Evolutionary conservation across 2,329 filamentous ascomycete species (phyloP).

Genomic region (Monosporascus sp.): DNA sequence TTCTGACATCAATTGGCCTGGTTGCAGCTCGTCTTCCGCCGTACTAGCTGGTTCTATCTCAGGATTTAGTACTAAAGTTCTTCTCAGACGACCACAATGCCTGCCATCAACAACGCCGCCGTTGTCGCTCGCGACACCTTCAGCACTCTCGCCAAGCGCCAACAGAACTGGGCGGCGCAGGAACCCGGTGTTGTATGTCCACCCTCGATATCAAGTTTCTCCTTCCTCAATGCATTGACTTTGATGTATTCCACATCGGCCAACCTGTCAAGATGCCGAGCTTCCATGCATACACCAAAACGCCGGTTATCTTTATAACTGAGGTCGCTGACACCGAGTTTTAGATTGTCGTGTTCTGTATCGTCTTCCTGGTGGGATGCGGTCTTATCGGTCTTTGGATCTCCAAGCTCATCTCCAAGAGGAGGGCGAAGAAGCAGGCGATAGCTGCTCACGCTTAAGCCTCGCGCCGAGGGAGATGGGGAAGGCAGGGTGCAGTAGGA

Average conservation of each 20-base stretch:
- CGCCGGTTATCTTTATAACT: not conserved
- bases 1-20: slow-evolving; percentile 7
- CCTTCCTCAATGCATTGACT: not conserved
- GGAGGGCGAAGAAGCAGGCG: slow-evolving; percentile 23
- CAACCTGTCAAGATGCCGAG: too few species aligned
- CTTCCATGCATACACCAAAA: too few species aligned
- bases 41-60: not conserved
- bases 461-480: slow-evolving; percentile 4
- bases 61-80: slow-evolving; percentile 7
- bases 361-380: slow-evolving; percentile 27
- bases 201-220: not conserved
- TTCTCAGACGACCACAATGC: slow-evolving; percentile 22
- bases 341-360: slow-evolving; percentile 14
- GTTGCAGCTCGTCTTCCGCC: not conserved
- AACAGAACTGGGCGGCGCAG: slow-evolving; percentile 24
- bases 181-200: slow-evolving; percentile 2
- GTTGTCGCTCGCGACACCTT: slow-evolving; percentile 28
- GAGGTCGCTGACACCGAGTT: not conserved
- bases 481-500: slow-evolving; percentile 5
- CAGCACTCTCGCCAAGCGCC: slow-evolving; percentile 23
- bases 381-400: slow-evolving; percentile 26
- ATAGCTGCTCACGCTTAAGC: slow-evolving; percentile 19
- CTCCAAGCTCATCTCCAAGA: slow-evolving; percentile 21
- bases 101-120: slow-evolving; percentile 28
- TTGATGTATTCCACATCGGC: too few species aligned